phyloP scores from a whole-genome alignment of 129 eudicot species.

The Lonicera japonica region DNA sequence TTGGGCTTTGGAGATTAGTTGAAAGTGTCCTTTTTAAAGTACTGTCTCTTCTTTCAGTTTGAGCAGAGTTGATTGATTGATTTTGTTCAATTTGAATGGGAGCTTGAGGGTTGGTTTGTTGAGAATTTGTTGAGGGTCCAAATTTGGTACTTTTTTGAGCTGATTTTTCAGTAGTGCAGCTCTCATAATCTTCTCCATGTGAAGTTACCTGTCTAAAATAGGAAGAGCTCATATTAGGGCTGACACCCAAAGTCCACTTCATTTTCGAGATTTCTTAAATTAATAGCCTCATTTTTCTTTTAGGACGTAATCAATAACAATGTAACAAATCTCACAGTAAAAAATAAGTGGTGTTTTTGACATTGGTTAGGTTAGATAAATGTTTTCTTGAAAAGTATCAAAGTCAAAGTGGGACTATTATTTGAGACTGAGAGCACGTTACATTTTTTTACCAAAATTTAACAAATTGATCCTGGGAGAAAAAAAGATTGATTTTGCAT shows the following conservation, averaged over 20 bases:
- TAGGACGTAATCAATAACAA: no score
- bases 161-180: neutral
- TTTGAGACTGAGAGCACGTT: no score
- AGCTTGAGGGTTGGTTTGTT: no score
- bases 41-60: conserved; percentile 16
- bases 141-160: neutral
- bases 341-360: no score
- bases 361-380: no score
- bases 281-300: no score
- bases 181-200: conserved; percentile 7
- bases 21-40: conserved; percentile 17
- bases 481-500: neutral
- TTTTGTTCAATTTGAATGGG: conserved; percentile 8
- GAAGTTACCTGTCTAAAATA: conserved; percentile 4
- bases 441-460: no score
- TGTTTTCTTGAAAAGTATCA: no score
- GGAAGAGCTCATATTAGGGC: neutral
- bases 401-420: no score
- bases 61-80: conserved; percentile 14
- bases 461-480: neutral
- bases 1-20: conserved; percentile 14
- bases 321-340: no score
- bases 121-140: neutral
- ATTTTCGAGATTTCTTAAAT: no score
- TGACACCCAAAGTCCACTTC: no score